phyloP scores from a whole-genome alignment of 73 alveolate species.

The Symbiodinium natans region DNA sequence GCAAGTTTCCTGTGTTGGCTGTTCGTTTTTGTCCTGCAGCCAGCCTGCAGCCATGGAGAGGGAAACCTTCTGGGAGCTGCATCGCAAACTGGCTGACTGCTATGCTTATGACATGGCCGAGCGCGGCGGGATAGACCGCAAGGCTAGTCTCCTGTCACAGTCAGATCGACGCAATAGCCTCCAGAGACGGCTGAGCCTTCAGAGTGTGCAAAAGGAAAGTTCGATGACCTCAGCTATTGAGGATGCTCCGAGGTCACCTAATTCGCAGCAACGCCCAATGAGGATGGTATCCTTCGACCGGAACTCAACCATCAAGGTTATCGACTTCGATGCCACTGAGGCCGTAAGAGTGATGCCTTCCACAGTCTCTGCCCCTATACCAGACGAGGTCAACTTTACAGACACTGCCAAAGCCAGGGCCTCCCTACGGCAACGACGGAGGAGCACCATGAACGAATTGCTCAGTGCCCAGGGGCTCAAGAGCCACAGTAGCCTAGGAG shows the following conservation, averaged over 20 bases:
- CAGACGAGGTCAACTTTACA: background rate
- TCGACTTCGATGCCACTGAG: background rate
- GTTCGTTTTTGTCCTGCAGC: too few relatives aligned
- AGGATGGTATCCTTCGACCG: background rate
- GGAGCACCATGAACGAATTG: background rate
- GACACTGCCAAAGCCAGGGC: constrained; percentile 52
- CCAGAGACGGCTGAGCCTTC: background rate
- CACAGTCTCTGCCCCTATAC: too few relatives aligned
- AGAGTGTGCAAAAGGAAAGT: background rate
- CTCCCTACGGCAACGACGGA: constrained; percentile 49
- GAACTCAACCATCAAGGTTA: background rate
- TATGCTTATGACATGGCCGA: constrained; percentile 30
- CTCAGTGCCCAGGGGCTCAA: background rate
- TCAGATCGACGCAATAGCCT: background rate
- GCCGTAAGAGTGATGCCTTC: too few relatives aligned
- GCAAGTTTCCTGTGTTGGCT: too few relatives aligned
- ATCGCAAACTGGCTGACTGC: constrained; percentile 72
- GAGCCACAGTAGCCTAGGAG: background rate
- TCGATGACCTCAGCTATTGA: background rate
- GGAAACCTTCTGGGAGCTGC: constrained; percentile 12
- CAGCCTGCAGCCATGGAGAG: background rate
- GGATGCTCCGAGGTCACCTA: background rate
- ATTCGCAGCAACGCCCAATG: too few relatives aligned
- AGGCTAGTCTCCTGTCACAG: background rate
- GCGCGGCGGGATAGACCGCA: background rate